These are phyloP conservation scores for Cryptococcus jaspeensis DNA, from an alignment of 1,284 basidiomycete species.

Conservation along the genomic window DNA sequence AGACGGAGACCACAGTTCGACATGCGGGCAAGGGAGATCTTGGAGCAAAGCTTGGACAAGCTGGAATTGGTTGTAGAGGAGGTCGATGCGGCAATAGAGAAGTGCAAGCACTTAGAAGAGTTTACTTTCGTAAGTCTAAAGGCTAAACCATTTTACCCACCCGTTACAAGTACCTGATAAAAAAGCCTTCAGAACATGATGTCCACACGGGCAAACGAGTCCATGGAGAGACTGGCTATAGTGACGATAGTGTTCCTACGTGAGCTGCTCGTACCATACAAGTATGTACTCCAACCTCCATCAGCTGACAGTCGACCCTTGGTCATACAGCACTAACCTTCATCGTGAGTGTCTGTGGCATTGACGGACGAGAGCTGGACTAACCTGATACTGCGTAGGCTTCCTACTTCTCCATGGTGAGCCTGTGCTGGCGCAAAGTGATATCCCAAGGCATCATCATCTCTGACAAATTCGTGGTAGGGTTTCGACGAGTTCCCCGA, in stretches of 20 bases:
- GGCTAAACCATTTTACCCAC: background rate
- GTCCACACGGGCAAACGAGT: constrained; percentile 4
- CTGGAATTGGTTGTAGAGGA: constrained; percentile 1
- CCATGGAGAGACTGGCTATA: constrained; percentile 10
- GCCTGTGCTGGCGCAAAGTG: background rate
- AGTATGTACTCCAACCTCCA: no score
- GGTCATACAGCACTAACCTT: constrained; percentile 3
- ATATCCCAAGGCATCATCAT: background rate
- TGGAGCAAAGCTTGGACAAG: background rate
- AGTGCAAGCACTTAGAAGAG: background rate
- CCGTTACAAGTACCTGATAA: background rate
- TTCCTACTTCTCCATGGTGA: constrained; percentile 12
- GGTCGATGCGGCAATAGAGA: background rate
- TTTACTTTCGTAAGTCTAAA: constrained; percentile 4
- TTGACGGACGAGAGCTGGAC: no score
- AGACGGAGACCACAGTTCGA: no score
- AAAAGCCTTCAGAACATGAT: constrained; percentile 1
- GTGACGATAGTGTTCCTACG: constrained; percentile 9
- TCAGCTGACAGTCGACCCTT: background rate
- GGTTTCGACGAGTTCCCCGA: constrained; percentile 9
- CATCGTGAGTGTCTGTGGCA: no score
- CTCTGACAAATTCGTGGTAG: background rate
- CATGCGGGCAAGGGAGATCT: background rate
- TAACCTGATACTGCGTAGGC: no score
- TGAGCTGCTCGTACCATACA: no score